phyloP scores from a whole-genome alignment of 2,329 filamentous ascomycete species.

The Fusarium albidum region DNA sequence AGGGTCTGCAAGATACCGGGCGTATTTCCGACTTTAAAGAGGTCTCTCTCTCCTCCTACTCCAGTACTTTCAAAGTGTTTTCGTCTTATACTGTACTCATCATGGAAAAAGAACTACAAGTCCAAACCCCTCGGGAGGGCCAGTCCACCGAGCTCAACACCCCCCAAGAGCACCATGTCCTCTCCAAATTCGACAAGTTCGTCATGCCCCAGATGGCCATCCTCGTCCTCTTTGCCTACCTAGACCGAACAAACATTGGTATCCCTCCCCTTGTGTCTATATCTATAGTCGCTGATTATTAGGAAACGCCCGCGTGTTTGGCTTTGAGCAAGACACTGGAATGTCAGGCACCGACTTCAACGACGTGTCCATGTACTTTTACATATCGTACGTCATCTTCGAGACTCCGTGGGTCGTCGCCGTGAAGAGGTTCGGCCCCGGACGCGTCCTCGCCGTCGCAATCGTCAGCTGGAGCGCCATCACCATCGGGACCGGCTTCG shows the following conservation, averaged over 20 bases:
- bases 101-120: slow-evolving; percentile 1
- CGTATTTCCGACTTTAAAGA: neutral
- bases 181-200: slow-evolving; percentile 41
- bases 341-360: slow-evolving; percentile 44
- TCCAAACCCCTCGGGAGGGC: neutral
- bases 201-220: slow-evolving; percentile 41
- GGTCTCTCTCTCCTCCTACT: neutral
- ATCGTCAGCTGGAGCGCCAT: slow-evolving; percentile 45
- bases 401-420: slow-evolving; percentile 44
- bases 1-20: no score
- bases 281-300: no score
- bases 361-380: slow-evolving; percentile 42
- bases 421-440: slow-evolving; percentile 43
- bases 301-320: slow-evolving; percentile 47
- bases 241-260: slow-evolving; percentile 42
- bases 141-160: slow-evolving; percentile 2
- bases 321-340: slow-evolving; percentile 43
- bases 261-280: no score
- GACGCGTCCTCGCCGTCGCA: slow-evolving; percentile 38
- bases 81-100: no score
- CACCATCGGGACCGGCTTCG: slow-evolving; percentile 45
- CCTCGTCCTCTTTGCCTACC: slow-evolving; percentile 37
- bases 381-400: slow-evolving; percentile 44
- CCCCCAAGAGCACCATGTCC: slow-evolving; percentile 10
- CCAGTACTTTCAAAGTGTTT: no score